Evolutionary conservation across 192 early-diverging fungal species (phyloP), one percentile per base, ranked within the genome.

Genomic region (Fimicolochytrium jonesii): DNA sequence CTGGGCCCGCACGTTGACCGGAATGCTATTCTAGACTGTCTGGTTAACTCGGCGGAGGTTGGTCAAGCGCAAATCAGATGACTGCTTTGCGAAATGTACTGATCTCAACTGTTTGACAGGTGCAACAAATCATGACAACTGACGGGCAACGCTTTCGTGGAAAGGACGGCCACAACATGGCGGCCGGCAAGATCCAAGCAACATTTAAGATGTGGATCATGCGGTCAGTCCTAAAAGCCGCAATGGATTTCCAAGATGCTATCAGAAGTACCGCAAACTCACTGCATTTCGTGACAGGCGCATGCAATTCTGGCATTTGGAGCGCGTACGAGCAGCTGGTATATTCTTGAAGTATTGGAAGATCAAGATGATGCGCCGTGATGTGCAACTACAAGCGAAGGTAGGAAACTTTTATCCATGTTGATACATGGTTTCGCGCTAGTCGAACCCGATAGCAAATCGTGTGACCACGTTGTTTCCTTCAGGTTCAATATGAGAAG

Each of bases 341-440:
- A 41, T 60, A 7, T 60, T 67, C 28, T 32, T 50, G 46, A 67
- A 67, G 42, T 37, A 28, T 29, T 67, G 66, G 66, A 67, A 59
- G 29, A 22, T 47, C 15, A 44, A 48, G 37, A 25, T 39, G 15
- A 50, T 67, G 49, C 51, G 66, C 3, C 29, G 53, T 23, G 18
- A 55, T 26, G 53, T 55, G n/a, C 33, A 55, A 34, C 28, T 36
- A 26, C 53, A 55, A 55, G 31, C 18, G 13, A 23, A 28, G 26
- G 48, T 50, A 30, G 30, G 48, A n/a, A n/a, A n/a, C n/a, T n/a
- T n/a, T n/a, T n/a, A n/a, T n/a, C n/a, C n/a, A n/a, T n/a, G n/a
- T n/a, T n/a, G n/a, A n/a, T n/a, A n/a, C n/a, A n/a, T n/a, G n/a
- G n/a, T n/a, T n/a, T n/a, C n/a, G n/a, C n/a, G n/a, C n/a, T n/a